Evolutionary conservation across 306 rosid genomes (phyloP).

Genomic region (Lagenaria siceraria): DNA sequence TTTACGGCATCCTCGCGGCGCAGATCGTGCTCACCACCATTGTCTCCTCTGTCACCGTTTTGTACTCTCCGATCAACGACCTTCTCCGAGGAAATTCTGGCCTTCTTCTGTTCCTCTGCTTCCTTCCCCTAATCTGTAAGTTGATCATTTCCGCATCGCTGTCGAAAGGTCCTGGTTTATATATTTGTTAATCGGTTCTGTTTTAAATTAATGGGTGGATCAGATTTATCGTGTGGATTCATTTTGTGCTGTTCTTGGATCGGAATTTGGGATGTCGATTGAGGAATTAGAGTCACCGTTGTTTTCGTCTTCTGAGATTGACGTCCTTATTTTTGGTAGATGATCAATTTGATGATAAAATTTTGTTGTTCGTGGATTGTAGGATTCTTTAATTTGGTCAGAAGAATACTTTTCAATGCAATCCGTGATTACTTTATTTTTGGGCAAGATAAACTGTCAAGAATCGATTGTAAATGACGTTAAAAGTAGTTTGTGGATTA

Average conservation of each 20-base stretch:
- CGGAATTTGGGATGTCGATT: background rate
- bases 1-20: conserved; percentile 71
- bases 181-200: conserved; percentile 24
- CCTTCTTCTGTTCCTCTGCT: conserved; percentile 57
- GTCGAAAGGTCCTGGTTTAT: background rate
- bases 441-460: background rate
- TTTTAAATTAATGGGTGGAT: background rate
- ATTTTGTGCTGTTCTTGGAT: background rate
- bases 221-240: background rate
- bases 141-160: background rate
- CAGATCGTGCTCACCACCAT: conserved; percentile 78
- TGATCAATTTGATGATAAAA: background rate
- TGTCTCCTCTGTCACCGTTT: conserved; percentile 63
- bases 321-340: background rate
- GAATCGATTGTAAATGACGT: background rate
- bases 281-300: background rate
- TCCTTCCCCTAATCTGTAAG: conserved; percentile 75
- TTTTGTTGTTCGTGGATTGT: background rate
- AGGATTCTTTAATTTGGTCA: background rate
- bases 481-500: background rate
- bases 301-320: background rate
- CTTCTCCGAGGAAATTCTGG: conserved; percentile 65
- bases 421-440: background rate
- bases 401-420: background rate
- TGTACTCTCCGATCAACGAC: conserved; percentile 56